Evolutionary conservation across 139 green algal species (phyloP).

Genomic region (Volvox africanus): DNA sequence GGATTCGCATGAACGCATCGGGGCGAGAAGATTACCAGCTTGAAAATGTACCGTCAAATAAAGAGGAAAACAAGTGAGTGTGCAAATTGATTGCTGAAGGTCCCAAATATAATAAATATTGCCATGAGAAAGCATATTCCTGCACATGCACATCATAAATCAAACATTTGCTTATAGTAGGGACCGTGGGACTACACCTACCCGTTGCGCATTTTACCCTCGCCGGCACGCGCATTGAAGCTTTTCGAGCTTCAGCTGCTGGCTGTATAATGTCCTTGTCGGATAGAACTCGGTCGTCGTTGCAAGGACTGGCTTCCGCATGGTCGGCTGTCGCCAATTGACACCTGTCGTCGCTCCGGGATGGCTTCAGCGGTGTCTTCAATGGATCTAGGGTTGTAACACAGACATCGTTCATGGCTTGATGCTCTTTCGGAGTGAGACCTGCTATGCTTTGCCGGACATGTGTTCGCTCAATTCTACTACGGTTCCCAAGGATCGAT

Average conservation of each 20-base stretch:
- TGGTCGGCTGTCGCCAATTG: constrained; percentile 15
- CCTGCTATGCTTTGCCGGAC: not conserved
- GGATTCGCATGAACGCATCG: not conserved
- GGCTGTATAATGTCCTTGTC: not conserved
- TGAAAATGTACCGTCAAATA: too few relatives aligned
- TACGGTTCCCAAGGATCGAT: not conserved
- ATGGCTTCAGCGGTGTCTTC: not conserved
- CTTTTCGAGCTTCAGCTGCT: not conserved
- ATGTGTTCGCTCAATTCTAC: constrained; percentile 15
- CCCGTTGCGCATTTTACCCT: not conserved
- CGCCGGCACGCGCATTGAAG: not conserved
- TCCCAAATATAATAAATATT: not conserved
- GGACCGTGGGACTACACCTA: not conserved
- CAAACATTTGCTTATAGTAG: not conserved
- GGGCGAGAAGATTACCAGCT: too few relatives aligned
- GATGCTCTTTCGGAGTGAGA: not conserved
- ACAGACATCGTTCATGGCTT: not conserved
- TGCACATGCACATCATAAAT: too few relatives aligned
- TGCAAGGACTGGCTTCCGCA: not conserved
- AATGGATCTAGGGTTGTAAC: not conserved
- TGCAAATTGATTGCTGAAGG: not conserved
- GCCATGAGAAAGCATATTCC: not conserved
- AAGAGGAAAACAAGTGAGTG: not conserved
- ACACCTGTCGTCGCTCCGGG: not conserved
- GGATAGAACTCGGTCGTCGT: not conserved